Evolutionary conservation across 225 moss, liverwort and hornwort genomes (phyloP), one percentile per base, ranked within the genome.

Genomic region (Thuidium tamariscinum): DNA sequence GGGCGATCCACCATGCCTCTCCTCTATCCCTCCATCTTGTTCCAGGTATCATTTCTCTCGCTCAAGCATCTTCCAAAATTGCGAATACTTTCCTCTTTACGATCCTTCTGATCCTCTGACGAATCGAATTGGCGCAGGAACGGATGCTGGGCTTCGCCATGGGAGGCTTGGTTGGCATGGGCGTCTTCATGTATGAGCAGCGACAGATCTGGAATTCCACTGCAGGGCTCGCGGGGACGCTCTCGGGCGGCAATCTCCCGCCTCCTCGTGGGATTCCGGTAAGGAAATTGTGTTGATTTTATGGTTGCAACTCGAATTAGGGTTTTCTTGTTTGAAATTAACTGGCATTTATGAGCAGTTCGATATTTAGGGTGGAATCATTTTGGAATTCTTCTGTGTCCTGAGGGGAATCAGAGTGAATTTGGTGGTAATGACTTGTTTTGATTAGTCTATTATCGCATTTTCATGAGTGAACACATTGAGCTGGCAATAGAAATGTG

Each of bases 141-240:
- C 87, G 94, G 87, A 86, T 90, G 82, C 93, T 94, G 55, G 94
- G 94, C 60, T 91, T 93, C 67, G 88, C 89, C 16, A 44, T 94
- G 88, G 94, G 94, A 81, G 87, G 89, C 79, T 44, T 90, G 80
- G 87, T 90, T 22, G 94, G 94, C 56, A 79, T 88, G 89, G 91
- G 94, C 60, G 91, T 89, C 42, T 88, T 89, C 67, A 76, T 91
- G 86, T 89, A 85, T 46, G 89, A 89, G 64, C 91, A 94, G 83
- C 92, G 93, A 42, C 46, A 71, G 71, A 77, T 94, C n/a, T 94
- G 93, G 93, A 89, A 86, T 26, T 94, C 94, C 78, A 92, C 94
- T 29, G 85, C 90, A 10, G 79, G 89, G 57, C 93, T 94, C 74
- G 93, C 93, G 22, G 90, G 89, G 83, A 90, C 82, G 48, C 42